Base-by-base conservation (phyloP, 1,139 yeast genomes). In the Suhomyces choctaworum region DNA sequence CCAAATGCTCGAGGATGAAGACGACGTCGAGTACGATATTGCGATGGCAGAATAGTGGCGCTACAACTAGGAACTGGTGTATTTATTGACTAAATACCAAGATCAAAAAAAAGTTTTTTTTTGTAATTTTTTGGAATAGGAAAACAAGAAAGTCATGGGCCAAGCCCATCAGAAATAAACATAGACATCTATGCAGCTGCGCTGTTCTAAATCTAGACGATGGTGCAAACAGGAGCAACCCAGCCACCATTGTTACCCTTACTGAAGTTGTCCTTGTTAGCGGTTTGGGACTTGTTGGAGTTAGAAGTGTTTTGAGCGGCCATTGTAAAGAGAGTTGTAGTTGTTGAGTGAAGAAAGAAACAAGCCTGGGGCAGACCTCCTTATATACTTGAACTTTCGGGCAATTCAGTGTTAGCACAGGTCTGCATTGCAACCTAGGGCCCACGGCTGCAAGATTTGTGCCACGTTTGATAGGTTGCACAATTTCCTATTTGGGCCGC, bases 11-110 rank as follows among this genome's bases (percentile, higher is more conserved):
- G 70, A 64, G 2, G 67, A 60, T 17, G 74, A 66, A 39, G 72
- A 64, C n/a, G 55, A 62, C n/a, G 68, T 64, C 5, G 69, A 66
- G 16, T 67, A 68, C 43, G 64, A 65, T 28, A 51, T 66, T 11
- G 50, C 57, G 7, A 50, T 56, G 54, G 42, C 39, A n/a, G 44
- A 39, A 6, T 35, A 29, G 10, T 10, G 16, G n/a, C 20, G 6
- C 8, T 17, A 17, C 20, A 17, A 17, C n/a, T n/a, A n/a, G n/a
- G n/a, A n/a, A n/a, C n/a, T n/a, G n/a, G n/a, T n/a, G n/a, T n/a
- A n/a, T n/a, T n/a, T n/a, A n/a, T n/a, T n/a, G n/a, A n/a, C n/a
- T 17, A 17, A 17, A 17, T 17, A 7, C 20, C 6, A 17, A 17
- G 6, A 17, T 17, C 8, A 24, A 5, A 22, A 10, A 10, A 11